A percentile compares a stretch with the other conserved stretches of the same genome.
phyloP scores from a whole-genome alignment of 1,139 yeast species.

The Magnusiomyces ingens region DNA sequence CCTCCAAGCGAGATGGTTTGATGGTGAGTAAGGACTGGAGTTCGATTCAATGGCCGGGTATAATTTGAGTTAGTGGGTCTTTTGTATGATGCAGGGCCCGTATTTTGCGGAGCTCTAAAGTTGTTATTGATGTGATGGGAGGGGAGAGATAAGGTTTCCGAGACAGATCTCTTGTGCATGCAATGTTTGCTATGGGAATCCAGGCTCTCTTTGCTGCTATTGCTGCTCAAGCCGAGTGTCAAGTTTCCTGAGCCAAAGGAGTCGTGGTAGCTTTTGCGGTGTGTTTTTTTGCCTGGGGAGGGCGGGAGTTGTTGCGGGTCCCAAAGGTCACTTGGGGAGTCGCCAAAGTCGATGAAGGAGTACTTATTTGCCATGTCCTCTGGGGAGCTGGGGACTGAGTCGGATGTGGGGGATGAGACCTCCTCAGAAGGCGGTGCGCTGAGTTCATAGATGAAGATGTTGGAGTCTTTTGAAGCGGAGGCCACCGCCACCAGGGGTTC shows the following conservation, averaged over 20 bases:
- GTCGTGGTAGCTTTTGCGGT: not conserved
- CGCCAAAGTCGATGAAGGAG: constrained; percentile 2
- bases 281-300: not conserved
- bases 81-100: not conserved
- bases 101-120: not conserved
- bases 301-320: not conserved
- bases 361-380: not conserved
- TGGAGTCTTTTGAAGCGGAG: constrained; percentile 48
- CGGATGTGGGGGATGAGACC: constrained; percentile 3
- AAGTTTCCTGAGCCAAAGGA: not conserved
- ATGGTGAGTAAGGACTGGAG: constrained; percentile 52
- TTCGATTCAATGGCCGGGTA: constrained; percentile 9
- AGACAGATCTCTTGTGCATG: constrained; percentile 20
- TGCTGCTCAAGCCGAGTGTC: not conserved
- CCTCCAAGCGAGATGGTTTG: constrained; percentile 68
- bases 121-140: not conserved
- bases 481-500: constrained; percentile 55
- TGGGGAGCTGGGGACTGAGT: constrained; percentile 1
- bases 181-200: not conserved
- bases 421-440: constrained; percentile 31
- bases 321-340: not conserved
- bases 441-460: constrained; percentile 60
- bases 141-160: constrained; percentile 9
- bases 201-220: not conserved
- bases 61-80: not conserved